Conservation (phyloP, 2,329 filamentous ascomycete genomes). For the Aureobasidium pullulans region DNA sequence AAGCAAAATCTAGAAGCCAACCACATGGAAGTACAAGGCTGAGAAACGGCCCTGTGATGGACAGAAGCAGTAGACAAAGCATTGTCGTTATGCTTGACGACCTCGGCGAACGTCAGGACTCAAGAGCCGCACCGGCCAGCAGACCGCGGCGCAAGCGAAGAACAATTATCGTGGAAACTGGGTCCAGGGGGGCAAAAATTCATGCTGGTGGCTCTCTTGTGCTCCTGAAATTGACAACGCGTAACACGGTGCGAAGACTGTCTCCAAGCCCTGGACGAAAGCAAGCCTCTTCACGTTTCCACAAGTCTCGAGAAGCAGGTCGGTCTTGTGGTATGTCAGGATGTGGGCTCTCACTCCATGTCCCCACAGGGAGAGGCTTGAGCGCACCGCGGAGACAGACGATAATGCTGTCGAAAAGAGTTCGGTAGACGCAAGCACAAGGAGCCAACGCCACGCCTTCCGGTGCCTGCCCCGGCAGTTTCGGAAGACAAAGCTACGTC, state of each 20-base stretch:
- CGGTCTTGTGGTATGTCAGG: not conserved
- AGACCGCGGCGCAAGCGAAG: not conserved
- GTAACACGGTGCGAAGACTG: not conserved
- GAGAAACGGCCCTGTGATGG: not conserved
- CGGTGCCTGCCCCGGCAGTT: not conserved
- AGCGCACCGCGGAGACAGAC: not conserved
- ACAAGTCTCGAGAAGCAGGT: not conserved
- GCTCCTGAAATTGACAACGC: slow-evolving; percentile 2
- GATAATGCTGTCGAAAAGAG: not conserved
- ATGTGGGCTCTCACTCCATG: not conserved
- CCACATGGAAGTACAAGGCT: not conserved
- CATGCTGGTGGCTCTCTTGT: not conserved
- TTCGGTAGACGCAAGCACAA: not conserved
- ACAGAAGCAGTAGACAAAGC: not conserved
- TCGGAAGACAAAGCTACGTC: not conserved
- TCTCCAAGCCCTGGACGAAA: not conserved
- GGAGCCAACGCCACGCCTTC: not conserved
- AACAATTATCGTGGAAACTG: not conserved
- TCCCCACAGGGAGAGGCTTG: not conserved
- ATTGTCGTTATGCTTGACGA: not conserved
- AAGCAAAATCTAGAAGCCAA: not conserved
- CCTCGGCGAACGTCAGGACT: not conserved
- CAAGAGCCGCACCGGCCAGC: not conserved
- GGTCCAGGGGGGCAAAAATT: not conserved
- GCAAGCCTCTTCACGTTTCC: not conserved